Evolutionary conservation across 805 yeast genomes (phyloP), one percentile per base, ranked within the genome.

Genomic region (Yamadazyma sp.): DNA sequence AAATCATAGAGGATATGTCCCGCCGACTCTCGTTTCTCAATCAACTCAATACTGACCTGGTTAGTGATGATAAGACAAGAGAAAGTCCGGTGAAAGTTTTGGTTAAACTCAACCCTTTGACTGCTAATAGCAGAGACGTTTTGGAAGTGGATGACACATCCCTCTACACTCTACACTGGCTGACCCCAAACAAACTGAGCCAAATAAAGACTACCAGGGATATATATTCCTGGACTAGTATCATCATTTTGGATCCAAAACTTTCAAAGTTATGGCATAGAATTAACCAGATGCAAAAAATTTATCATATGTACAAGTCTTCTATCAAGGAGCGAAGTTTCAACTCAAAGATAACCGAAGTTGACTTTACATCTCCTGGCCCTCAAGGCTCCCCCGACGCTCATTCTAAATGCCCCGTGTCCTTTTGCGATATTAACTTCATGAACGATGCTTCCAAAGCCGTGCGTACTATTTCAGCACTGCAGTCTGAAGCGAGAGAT

Each of bases 191-290:
- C 9, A 22, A 22, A 28, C 28, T 17, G 28, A 16, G 18, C 4
- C 12, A 6, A 9, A 16, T 26, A 5, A 27, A 22, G 34, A 12
- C 26, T 11, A 21, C 32, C 6, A 35, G 29, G 20, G 50, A 38
- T 4, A 15, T 37, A 2, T 64, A 59, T 52, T 54, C 64, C 16
- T 68, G 73, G 74, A 53, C 63, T 34, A 67, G 62, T 50, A 41
- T 64, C 14, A 52, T 68, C 37, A 57, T 56, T 35, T 36, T 67
- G 12, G 74, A 68, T 44, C 70, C 70, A 0, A 66, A 64, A 28
- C 53, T 68, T 25, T 62, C 71, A 12, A 49, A 58, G 3, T 53
- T 68, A 30, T 68, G 74, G 74, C 56, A 48, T 38, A 62, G 60
- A 32, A 66, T 68, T 42, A 62, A 67, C 21, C 61, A 56, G 35